Evolutionary conservation across 257 asterid genomes (phyloP).

Genomic region (Fraxinus anomala): DNA sequence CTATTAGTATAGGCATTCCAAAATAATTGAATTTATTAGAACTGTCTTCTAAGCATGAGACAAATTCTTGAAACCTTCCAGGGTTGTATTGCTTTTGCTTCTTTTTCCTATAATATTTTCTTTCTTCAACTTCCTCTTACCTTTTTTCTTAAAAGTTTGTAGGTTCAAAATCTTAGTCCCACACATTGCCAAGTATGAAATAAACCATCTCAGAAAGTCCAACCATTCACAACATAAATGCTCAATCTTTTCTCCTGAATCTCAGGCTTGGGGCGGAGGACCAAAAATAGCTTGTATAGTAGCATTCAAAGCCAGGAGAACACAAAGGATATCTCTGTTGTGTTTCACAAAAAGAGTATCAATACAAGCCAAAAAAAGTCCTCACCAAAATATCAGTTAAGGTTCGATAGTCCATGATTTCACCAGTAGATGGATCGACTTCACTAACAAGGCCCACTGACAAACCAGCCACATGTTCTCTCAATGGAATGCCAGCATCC

Average conservation of each 20-base stretch:
- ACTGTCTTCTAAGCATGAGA: background rate
- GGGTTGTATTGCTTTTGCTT: background rate
- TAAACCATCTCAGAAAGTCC: background rate
- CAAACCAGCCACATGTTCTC: constrained; percentile 88
- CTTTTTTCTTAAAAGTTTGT: background rate
- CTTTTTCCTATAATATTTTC: background rate
- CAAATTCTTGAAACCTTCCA: background rate
- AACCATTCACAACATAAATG: background rate
- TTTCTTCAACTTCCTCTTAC: background rate
- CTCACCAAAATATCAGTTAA: constrained; percentile 89
- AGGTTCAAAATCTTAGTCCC: background rate
- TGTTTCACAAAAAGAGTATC: constrained; percentile 2
- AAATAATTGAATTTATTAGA: background rate
- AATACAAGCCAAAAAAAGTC: constrained; percentile 3
- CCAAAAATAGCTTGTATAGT: background rate
- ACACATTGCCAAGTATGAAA: background rate
- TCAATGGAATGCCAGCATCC: constrained; percentile 95
- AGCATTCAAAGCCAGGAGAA: background rate
- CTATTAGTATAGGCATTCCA: background rate
- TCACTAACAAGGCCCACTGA: constrained; percentile 92
- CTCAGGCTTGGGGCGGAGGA: background rate
- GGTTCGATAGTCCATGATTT: constrained; percentile 77
- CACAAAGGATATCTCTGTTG: background rate
- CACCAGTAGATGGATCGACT: constrained; percentile 77
- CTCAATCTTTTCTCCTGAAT: background rate